Conservation (phyloP, 2,329 filamentous ascomycete species). For the Hypoxylon sp. region DNA sequence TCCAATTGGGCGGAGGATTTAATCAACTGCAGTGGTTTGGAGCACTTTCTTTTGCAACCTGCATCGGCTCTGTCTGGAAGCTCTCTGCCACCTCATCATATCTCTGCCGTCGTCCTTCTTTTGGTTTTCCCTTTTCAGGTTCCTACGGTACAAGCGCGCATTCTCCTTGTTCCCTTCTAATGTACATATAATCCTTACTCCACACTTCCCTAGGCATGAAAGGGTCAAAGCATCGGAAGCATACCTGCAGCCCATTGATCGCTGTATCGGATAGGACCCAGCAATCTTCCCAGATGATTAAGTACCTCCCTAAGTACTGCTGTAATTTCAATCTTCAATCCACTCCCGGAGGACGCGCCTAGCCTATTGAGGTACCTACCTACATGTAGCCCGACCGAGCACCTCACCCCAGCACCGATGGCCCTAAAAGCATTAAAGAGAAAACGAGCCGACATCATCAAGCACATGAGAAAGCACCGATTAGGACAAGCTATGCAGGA, state of each 20-base stretch:
- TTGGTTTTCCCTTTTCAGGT: neutral
- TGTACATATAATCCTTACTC: neutral
- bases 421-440: neutral
- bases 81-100: conserved; percentile 37
- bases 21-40: conserved; percentile 34
- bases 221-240: conserved; percentile 9
- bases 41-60: conserved; percentile 26
- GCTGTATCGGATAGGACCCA: conserved; percentile 26
- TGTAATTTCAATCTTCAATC: conserved; percentile 23
- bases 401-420: neutral
- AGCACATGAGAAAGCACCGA: conserved; percentile 2
- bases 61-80: conserved; percentile 30
- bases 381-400: conserved; percentile 14
- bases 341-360: conserved; percentile 22
- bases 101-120: conserved; percentile 9
- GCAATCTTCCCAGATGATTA: conserved; percentile 8
- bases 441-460: conserved; percentile 13
- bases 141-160: neutral
- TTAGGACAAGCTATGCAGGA: neutral
- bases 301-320: conserved; percentile 19
- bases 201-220: conserved; percentile 4
- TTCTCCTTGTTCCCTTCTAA: conserved; percentile 3
- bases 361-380: conserved; percentile 8
- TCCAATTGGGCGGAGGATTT: conserved; percentile 40
- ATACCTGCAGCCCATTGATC: conserved; percentile 7